Conservation (phyloP, 2,329 filamentous ascomycete species). For the Colletotrichum ledebouriae region DNA sequence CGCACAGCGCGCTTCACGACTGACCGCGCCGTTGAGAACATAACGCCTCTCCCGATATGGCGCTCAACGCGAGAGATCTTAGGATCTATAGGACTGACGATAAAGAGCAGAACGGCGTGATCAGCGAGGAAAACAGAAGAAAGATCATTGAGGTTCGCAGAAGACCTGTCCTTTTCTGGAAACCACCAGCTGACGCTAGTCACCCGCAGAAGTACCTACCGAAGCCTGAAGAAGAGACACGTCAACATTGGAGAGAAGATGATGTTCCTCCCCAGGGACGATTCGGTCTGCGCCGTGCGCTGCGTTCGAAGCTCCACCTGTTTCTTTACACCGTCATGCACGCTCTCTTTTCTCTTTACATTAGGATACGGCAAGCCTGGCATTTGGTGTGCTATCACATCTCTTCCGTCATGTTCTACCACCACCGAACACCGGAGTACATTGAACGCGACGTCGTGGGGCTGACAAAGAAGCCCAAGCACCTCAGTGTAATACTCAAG, state of each 20-base stretch:
- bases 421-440: conserved; percentile 93
- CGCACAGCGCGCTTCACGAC: conserved; percentile 18
- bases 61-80: conserved; percentile 50
- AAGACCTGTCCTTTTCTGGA: not conserved
- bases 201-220: conserved; percentile 48
- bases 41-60: conserved; percentile 47
- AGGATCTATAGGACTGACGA: conserved; percentile 58
- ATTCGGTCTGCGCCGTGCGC: conserved; percentile 71
- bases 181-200: conserved; percentile 26
- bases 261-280: conserved; percentile 54
- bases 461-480: conserved; percentile 81
- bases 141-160: conserved; percentile 53
- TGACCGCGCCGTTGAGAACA: conserved; percentile 22
- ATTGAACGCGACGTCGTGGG: conserved; percentile 88
- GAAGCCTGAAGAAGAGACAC: conserved; percentile 19
- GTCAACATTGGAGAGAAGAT: conserved; percentile 37
- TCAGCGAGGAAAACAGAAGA: conserved; percentile 54
- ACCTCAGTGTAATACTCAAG: conserved; percentile 88
- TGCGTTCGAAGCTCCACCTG: conserved; percentile 73
- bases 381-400: conserved; percentile 83
- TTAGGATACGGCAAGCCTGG: conserved; percentile 84
- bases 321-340: conserved; percentile 80
- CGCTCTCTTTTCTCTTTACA: conserved; percentile 87
- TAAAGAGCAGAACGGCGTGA: conserved; percentile 49
- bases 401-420: conserved; percentile 89